Conservation (phyloP, 108 stramenopile genomes). For the Nitzschia inconspicua region DNA sequence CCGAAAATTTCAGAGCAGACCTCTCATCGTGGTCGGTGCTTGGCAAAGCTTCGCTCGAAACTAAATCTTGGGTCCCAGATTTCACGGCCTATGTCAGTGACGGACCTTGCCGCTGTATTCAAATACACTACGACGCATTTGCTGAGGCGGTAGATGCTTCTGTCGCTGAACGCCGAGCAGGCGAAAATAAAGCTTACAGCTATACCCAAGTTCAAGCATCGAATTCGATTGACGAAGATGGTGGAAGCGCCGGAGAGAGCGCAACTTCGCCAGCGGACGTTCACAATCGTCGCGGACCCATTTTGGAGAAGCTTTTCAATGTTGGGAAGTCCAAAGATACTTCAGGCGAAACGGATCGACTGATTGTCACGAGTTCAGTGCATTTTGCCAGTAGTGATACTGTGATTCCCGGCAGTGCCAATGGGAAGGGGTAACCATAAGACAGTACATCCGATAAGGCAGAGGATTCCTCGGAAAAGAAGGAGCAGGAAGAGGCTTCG, state of each 20-base stretch:
- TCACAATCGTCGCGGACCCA: not conserved
- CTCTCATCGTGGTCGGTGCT: constrained; percentile 87
- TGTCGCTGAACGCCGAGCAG: constrained; percentile 39
- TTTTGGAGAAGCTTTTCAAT: not conserved
- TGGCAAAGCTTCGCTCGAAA: constrained; percentile 59
- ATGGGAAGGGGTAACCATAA: no score
- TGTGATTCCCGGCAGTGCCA: no score
- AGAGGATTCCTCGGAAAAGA: no score
- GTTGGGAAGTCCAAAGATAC: no score
- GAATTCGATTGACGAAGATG: not conserved
- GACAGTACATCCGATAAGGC: no score
- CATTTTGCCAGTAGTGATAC: no score
- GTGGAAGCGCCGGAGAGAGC: not conserved
- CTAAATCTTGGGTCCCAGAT: constrained; percentile 64
- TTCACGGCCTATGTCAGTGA: constrained; percentile 79
- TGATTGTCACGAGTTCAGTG: no score
- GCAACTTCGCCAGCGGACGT: not conserved
- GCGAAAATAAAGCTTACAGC: not conserved
- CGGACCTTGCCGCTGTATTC: constrained; percentile 73
- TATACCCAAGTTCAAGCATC: not conserved
- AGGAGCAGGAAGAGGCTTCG: no score
- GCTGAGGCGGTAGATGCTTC: constrained; percentile 72
- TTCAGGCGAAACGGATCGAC: no score
- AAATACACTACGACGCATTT: constrained; percentile 48
- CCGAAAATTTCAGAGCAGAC: constrained; percentile 82